Conservation (phyloP, 2,329 filamentous ascomycete genomes). For the Verticillium nubilum region DNA sequence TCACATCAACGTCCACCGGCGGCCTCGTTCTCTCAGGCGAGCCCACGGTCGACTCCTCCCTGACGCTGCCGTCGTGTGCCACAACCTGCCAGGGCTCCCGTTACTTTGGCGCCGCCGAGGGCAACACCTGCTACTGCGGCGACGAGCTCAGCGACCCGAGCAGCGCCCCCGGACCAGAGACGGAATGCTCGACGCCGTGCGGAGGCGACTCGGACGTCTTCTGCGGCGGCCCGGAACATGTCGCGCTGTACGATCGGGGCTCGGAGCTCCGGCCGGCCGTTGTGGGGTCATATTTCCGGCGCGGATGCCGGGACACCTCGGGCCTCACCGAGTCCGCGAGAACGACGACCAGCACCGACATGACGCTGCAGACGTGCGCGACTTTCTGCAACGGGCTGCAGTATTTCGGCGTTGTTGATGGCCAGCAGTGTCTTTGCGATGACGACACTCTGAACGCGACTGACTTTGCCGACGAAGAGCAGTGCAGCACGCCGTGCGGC, state of each 20-base stretch:
- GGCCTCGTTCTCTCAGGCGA: not conserved
- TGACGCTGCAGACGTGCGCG: conserved; percentile 28
- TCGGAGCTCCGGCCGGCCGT: not conserved
- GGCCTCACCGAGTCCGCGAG: not conserved
- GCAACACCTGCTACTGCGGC: conserved; percentile 22
- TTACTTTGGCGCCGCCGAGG: not conserved
- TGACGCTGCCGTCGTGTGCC: not conserved
- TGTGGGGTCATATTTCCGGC: not conserved
- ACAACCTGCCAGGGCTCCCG: not conserved
- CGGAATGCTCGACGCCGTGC: not conserved
- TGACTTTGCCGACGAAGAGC: conserved; percentile 18
- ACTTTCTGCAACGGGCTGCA: conserved; percentile 27
- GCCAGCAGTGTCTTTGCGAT: conserved; percentile 32
- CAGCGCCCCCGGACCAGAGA: conserved; percentile 4
- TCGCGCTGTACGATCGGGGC: not conserved
- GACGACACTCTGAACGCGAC: conserved; percentile 21
- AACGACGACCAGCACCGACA: conserved; percentile 14
- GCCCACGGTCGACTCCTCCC: not conserved
- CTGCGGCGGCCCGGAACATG: not conserved
- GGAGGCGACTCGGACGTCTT: not conserved
- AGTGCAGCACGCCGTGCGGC: conserved; percentile 27
- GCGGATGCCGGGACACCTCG: not conserved
- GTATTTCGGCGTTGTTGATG: conserved; percentile 36
- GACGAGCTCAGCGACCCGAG: conserved; percentile 4
- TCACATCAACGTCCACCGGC: not conserved